Evolutionary conservation across 345 rosid genomes (phyloP), one percentile per base, ranked within the genome.

Genomic region (Odontarrhena argentea): DNA sequence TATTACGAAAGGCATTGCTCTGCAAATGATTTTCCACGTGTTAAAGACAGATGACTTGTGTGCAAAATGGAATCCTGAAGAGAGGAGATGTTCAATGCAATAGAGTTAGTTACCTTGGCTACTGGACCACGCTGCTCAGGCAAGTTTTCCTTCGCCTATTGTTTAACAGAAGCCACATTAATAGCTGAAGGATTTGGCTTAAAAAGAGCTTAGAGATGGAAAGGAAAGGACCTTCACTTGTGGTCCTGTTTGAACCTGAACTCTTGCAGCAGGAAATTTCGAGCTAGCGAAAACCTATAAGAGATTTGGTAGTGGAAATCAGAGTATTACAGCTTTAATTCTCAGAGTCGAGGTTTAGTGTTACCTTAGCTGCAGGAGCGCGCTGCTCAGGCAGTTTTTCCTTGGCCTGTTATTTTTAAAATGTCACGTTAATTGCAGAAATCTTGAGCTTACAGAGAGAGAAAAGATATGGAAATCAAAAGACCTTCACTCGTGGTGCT

Each of bases 401-500:
- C 44, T 55, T 66, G 34, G 46, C 9, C 62, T 66, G 63, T 45
- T 14, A 12, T 14, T 41, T 25, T 4, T 5, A 1, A 44, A 55
- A 45, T 24, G 70, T 3, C 38, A 22, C 50, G 43, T 66, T 22
- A 55, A 44, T 53, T 54, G 44, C 59, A 13, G 41, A 40, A 65
- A 30, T 4, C 41, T 64, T 3, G 18, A 22, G 70, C 44, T 43
- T 44, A 42, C 6, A 52, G 60, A 15, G 42, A 52, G 51, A 15
- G 42, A 6, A 15, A 14, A 54, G 11, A 40, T 50, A 66, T 53
- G 30, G 43, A 41, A 49, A 40, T 58, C 47, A 60, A 25, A 18
- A 67, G 38, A 88, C 93, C 87, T 85, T 78, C 46, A 71, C 63
- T 38, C 69, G 55, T 71, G 74, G 61, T 67, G 71, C 51, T 62